These are phyloP conservation scores for Pogostemon cablin DNA, from an alignment of 257 asterid genomes.

Conservation along the genomic window DNA sequence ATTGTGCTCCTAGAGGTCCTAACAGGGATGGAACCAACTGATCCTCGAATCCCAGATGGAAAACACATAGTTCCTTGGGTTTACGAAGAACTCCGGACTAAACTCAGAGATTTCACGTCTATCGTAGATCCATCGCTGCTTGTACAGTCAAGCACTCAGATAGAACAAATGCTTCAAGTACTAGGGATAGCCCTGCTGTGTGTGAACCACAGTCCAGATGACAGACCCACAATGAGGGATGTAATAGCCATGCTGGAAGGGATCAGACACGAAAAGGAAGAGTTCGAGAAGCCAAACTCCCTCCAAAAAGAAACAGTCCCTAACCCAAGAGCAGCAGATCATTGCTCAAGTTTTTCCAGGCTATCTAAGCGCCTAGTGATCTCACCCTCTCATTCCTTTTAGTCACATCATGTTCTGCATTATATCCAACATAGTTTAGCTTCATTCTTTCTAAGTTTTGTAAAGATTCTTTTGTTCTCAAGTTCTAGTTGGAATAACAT, in stretches of 20 bases:
- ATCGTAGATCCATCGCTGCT: conserved; percentile 65
- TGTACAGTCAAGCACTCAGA: conserved; percentile 55
- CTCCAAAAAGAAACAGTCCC: conserved; percentile 28
- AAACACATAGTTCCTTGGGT: conserved; percentile 65
- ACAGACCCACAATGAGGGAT: conserved; percentile 79
- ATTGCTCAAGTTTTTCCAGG: conserved; percentile 69
- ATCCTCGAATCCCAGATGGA: conserved; percentile 64
- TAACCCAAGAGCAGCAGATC: conserved; percentile 47
- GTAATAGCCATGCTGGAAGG: conserved; percentile 72
- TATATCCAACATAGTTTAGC: conserved; percentile 26
- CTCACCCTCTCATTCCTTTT: conserved; percentile 54
- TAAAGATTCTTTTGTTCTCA: conserved; percentile 33
- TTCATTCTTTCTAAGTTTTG: conserved; percentile 42
- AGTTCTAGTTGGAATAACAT: conserved; percentile 22
- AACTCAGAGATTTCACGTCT: conserved; percentile 55
- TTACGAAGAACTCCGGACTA: conserved; percentile 49
- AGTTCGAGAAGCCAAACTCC: conserved; percentile 47
- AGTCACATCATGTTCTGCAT: conserved; percentile 30
- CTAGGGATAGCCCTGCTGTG: conserved; percentile 75
- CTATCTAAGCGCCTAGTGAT: conserved; percentile 55
- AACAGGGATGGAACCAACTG: conserved; percentile 78
- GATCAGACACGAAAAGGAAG: conserved; percentile 58
- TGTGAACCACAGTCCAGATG: conserved; percentile 56
- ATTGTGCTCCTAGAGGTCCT: conserved; percentile 73
- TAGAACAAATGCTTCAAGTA: conserved; percentile 77